These are phyloP conservation scores for Candida palmyrensis DNA, from an alignment of 805 yeast species.

Conservation along the genomic window DNA sequence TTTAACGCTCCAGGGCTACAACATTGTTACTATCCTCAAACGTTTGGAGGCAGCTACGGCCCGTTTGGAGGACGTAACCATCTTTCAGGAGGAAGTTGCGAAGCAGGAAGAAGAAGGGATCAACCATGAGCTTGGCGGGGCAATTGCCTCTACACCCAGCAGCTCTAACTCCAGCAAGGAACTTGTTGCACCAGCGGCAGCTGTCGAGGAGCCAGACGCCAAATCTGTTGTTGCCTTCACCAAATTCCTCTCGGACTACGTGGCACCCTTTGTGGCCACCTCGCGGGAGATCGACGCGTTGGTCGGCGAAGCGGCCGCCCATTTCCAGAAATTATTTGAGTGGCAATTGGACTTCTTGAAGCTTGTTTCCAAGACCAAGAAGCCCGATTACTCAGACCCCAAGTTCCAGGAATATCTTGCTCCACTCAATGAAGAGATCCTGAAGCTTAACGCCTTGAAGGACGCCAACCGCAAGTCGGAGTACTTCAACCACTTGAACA, in stretches of 20 bases:
- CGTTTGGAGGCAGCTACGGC: conserved; percentile 92
- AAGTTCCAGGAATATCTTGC: conserved; percentile 49
- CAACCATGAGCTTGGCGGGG: conserved; percentile 6
- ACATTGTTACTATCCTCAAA: conserved; percentile 65
- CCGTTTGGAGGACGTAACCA: conserved; percentile 82
- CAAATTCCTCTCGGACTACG: conserved; percentile 42
- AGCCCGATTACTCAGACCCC: conserved; percentile 58
- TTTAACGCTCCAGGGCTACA: conserved; percentile 73
- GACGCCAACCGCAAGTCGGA: conserved; percentile 71
- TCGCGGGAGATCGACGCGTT: conserved; percentile 53
- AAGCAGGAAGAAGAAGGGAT: conserved; percentile 13
- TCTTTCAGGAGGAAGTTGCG: conserved; percentile 59
- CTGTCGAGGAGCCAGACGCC: conserved; percentile 9
- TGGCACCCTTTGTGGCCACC: conserved; percentile 54
- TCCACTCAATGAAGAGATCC: conserved; percentile 64
- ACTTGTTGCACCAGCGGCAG: conserved; percentile 5
- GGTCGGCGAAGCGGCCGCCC: conserved; percentile 51
- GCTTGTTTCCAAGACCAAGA: conserved; percentile 54
- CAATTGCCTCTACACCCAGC: conserved; percentile 1
- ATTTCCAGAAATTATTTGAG: conserved; percentile 49
- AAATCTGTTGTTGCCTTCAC: conserved; percentile 48
- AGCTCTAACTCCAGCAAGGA: conserved; percentile 1
- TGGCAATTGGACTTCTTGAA: conserved; percentile 56
- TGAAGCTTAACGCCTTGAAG: conserved; percentile 55
- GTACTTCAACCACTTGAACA: conserved; percentile 64